Evolutionary conservation across 1,139 yeast species (phyloP), one percentile per base, ranked within the genome.

Genomic region (Hanseniaspora gamundiae): DNA sequence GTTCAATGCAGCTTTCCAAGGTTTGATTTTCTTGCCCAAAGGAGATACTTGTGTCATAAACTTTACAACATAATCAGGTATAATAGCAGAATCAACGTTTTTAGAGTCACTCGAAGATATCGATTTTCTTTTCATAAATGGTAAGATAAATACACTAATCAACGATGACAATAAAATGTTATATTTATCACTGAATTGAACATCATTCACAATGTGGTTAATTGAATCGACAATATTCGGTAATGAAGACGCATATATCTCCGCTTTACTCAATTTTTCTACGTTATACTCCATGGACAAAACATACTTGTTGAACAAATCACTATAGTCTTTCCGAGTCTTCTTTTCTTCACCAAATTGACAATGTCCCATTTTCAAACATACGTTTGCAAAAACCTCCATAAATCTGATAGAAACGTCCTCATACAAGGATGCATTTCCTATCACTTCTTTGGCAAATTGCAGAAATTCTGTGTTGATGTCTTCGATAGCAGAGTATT

Each of bases 401-500:
- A 85, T 61, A 5, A 80, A 54, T 38, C 69, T 71, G 1, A 84
- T 73, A 38, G 77, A 60, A 0, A 80, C 58, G 2, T 61, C 61
- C 45, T 70, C 70, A 57, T 75, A 84, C 2, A 65, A 56, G n/a
- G 63, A 51, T 16, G 71, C 60, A 52, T 77, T 75, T 13, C 71
- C 61, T 36, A 69, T 53, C 0, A 78, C 71, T 22, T 79, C 86
- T 49, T 70, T 76, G 50, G 83, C 66, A 53, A 84, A 86, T 2
- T 22, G 31, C 6, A 75, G 63, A 20, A 79, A 67, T 22, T 71
- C 72, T 17, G 59, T 60, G 80, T 88, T 86, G 22, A 85, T 70
- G 47, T 87, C 95, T 46, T 80, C 84, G 30, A 86, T 66, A 0
- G 85, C 77, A 52, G 86, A 94, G 49, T 71, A 72, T 49, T 84